phyloP scores from a whole-genome alignment of 768 basidiomycete species.

The Wakefieldia striispora region DNA sequence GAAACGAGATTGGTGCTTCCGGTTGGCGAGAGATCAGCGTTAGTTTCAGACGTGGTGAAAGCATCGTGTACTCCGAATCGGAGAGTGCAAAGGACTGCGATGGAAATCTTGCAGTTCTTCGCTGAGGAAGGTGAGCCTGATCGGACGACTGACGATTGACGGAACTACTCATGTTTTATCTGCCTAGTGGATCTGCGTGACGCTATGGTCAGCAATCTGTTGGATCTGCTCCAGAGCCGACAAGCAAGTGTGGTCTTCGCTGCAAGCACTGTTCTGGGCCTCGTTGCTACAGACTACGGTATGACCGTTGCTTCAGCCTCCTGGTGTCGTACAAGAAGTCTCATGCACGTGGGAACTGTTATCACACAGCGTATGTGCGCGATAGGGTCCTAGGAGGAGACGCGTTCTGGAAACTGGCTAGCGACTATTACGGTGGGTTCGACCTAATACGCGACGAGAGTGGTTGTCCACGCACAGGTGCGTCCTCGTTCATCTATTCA shows the following conservation, averaged over 20 bases:
- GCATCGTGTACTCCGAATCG: slow-evolving; percentile 14
- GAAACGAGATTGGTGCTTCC: background rate
- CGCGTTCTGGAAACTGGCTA: slow-evolving; percentile 16
- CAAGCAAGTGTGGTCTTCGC: slow-evolving; percentile 15
- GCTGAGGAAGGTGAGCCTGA: slow-evolving; percentile 10
- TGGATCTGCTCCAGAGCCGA: slow-evolving; percentile 15
- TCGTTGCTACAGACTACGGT: slow-evolving; percentile 13
- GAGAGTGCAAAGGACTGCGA: slow-evolving; percentile 17
- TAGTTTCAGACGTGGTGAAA: slow-evolving; percentile 13
- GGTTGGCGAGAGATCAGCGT: background rate
- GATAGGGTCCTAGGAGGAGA: slow-evolving; percentile 10
- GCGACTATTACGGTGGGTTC: slow-evolving; percentile 19
- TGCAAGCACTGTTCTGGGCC: slow-evolving; percentile 11
- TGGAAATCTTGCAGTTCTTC: slow-evolving; percentile 9
- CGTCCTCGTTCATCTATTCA: background rate
- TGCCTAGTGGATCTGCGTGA: slow-evolving; percentile 10
- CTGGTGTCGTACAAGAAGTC: background rate
- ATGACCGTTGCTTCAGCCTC: background rate
- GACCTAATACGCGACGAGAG: slow-evolving; percentile 14
- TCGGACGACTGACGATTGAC: background rate
- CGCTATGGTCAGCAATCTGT: slow-evolving; percentile 9
- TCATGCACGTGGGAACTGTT: background rate
- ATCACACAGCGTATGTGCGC: slow-evolving; percentile 13
- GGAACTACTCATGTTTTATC: background rate
- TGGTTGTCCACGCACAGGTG: slow-evolving; percentile 11